These are phyloP conservation scores for Balakata baccata DNA, from an alignment of 345 rosid genomes.

Conservation along the genomic window DNA sequence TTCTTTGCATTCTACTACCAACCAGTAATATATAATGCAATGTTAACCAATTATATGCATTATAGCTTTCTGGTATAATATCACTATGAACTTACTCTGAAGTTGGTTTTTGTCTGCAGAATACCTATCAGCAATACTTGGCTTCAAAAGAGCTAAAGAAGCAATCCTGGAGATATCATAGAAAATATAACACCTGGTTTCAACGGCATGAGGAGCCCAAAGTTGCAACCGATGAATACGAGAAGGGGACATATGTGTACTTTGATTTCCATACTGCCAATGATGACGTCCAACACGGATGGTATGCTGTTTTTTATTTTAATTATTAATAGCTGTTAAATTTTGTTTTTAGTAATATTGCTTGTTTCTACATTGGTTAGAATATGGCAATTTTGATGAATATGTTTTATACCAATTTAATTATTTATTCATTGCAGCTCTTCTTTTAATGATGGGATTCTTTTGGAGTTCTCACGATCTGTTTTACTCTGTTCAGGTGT, in stretches of 20 bases:
- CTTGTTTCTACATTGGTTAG: neutral
- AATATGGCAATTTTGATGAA: neutral
- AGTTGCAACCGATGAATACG: conserved; percentile 89
- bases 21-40: conserved; percentile 52
- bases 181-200: conserved; percentile 96
- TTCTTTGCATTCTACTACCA: conserved; percentile 94
- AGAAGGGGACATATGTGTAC: conserved; percentile 96
- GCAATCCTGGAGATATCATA: conserved; percentile 98
- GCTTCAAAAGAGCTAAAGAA: conserved; percentile 97
- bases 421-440: neutral
- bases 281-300: conserved; percentile 79
- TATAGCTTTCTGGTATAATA: neutral
- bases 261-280: conserved; percentile 86
- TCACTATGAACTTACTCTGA: neutral
- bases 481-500: conserved; percentile 54
- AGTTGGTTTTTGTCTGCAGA: conserved; percentile 44
- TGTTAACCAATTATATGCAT: neutral
- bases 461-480: conserved; percentile 6
- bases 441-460: neutral
- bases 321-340: neutral
- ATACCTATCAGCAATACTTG: conserved; percentile 83
- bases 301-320: conserved; percentile 45
- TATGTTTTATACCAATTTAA: neutral
- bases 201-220: conserved; percentile 96
- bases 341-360: neutral